phyloP scores from a whole-genome alignment of 2,329 filamentous ascomycete genomes.

The Pezizomycotina sp. region DNA sequence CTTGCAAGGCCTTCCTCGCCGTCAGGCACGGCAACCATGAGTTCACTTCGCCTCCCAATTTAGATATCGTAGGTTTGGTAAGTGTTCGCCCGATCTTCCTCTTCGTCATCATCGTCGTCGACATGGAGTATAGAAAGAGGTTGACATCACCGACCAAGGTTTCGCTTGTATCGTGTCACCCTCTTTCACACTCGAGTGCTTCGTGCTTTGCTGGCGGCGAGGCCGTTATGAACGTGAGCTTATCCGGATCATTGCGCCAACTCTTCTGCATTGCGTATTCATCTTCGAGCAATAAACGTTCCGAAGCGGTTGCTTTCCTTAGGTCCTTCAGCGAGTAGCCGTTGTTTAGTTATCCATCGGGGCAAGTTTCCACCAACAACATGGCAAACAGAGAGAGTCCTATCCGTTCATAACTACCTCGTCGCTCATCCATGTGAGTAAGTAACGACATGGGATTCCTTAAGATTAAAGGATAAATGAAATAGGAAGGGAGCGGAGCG shows the following conservation, averaged over 20 bases:
- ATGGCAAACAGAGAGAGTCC: not conserved
- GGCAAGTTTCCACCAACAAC: not conserved
- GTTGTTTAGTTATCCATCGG: not conserved
- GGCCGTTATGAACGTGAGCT: constrained; percentile 65
- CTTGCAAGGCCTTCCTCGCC: constrained; percentile 48
- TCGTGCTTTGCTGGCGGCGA: constrained; percentile 5
- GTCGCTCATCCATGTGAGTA: constrained; percentile 18
- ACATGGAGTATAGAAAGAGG: constrained; percentile 53
- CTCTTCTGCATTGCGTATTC: constrained; percentile 83
- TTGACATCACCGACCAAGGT: constrained; percentile 62
- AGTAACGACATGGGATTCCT: constrained; percentile 15
- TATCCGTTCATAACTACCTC: constrained; percentile 6
- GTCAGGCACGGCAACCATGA: constrained; percentile 57
- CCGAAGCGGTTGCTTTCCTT: constrained; percentile 71
- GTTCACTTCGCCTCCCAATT: constrained; percentile 50
- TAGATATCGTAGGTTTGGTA: constrained; percentile 18
- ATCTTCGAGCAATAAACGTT: constrained; percentile 60
- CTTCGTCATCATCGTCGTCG: constrained; percentile 29
- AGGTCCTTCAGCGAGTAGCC: constrained; percentile 40
- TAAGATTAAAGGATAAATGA: not conserved
- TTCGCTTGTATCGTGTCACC: constrained; percentile 36
- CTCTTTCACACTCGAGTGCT: constrained; percentile 2
- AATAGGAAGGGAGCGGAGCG: not conserved
- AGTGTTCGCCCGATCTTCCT: constrained; percentile 23
- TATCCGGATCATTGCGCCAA: constrained; percentile 69